Evolutionary conservation across 495 filamentous ascomycete species (phyloP), one percentile per base, ranked within the genome.

Genomic region (Lentithecium fluviatile): DNA sequence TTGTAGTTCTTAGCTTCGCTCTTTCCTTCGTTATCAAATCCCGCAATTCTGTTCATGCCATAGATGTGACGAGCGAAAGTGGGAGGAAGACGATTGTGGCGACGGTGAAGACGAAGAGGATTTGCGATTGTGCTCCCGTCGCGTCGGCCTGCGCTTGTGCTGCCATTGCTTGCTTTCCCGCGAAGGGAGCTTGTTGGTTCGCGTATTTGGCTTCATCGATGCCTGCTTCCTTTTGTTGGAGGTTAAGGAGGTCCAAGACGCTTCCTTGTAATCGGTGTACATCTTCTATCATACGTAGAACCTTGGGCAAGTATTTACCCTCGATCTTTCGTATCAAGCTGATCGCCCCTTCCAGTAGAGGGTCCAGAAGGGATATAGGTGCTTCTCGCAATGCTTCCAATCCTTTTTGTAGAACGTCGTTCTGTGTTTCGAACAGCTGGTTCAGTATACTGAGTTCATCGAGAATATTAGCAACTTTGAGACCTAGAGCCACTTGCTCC

Each of bases 21-120:
- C n/a, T n/a, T n/a, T n/a, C n/a, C n/a, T n/a, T n/a, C n/a, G n/a
- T n/a, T n/a, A n/a, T n/a, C n/a, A n/a, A n/a, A n/a, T n/a, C n/a
- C n/a, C n/a, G n/a, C n/a, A n/a, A n/a, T n/a, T n/a, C n/a, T 17
- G 21, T 47, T 47, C 45, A 47, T 47, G 45, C 45, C 45, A 17
- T 8, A 47, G n/a, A 17, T 17, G 45, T 47, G 45, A 47, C 17
- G 45, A 47, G 19, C 45, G 45, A 47, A 7, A 47, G 17, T 8
- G 45, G 45, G 21, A 47, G 45, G 45, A 47, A 47, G 7, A 47
- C 21, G 45, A 47, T 19, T 24, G 45, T 47, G 21, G 21, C 45
- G 19, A 17, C 7, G 45, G 45, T 47, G 45, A 47, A 47, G 45
- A 47, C 17, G n/a, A 47, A 38, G 7, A 38, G 15, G 15, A 38